phyloP scores from a whole-genome alignment of 148 eudicot species.

The Polygonum aviculare region DNA sequence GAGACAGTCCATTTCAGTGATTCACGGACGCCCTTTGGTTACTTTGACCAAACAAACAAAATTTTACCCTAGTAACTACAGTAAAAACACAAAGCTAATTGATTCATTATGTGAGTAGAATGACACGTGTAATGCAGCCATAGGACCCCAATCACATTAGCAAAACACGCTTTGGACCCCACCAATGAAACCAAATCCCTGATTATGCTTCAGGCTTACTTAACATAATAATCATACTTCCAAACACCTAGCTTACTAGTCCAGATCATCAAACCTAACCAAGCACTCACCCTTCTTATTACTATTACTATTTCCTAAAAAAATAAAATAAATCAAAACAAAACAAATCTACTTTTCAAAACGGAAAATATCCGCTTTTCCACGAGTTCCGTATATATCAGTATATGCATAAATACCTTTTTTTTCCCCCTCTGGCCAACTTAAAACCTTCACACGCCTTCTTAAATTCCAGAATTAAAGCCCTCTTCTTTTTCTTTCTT shows the following conservation, averaged over 20 bases:
- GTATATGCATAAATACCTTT: background rate
- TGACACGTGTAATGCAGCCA: background rate
- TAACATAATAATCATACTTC: slow-evolving; percentile 7
- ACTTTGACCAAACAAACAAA: too few species aligned
- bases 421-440: background rate
- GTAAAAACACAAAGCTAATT: background rate
- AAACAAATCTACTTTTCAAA: slow-evolving; percentile 1
- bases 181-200: background rate
- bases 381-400: background rate
- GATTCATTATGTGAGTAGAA: background rate
- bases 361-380: background rate
- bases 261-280: background rate
- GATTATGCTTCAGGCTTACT: slow-evolving; percentile 2
- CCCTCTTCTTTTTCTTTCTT: background rate
- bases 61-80: too few species aligned
- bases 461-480: background rate
- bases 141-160: slow-evolving; percentile 7
- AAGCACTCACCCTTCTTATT: background rate
- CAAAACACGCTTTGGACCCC: slow-evolving; percentile 3
- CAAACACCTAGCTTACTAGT: background rate
- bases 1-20: too few species aligned
- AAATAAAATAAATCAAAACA: background rate
- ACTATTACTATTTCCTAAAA: background rate
- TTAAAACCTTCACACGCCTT: background rate
- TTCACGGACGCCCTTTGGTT: too few species aligned